Base-by-base conservation (phyloP, 1,284 basidiomycete species). In the Microbotryomycetes sp. region DNA sequence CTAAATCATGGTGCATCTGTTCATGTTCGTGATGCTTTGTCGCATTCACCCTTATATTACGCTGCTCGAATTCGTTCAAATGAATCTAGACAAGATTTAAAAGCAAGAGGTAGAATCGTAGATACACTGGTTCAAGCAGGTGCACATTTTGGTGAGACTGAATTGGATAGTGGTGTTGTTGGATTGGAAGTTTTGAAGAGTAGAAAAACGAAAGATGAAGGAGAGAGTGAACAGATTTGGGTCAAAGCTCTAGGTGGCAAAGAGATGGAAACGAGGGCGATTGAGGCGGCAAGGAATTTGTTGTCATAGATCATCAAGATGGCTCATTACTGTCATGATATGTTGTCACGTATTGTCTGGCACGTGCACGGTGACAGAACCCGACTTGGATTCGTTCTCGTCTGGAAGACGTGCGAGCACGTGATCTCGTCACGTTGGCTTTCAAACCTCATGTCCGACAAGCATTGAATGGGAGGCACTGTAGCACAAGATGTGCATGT, bases 1-100 rank as follows among this genome's bases (percentile, higher is more conserved):
- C 79, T 96, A 32, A 79, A 83, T 62, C 83, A 83, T 1, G 92
- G 92, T 2, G 89, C 89, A 2, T 80, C 89, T n/a, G 91, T 96
- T 12, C 92, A 94, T 75, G 78, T 87, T 9, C 81, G 89, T 49
- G 88, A 92, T 71, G 74, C 76, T 3, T 78, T 88, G 47, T 89
- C 88, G 1, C 90, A 92, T 71, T 91, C 90, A 16, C 82, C 90
- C 6, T 62, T 79, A 25, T 79, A 72, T 65, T 73, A 76, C 60
- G 77, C 77, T 2, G 72, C 74, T 3, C 62, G 67, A 26, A 62
- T 70, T 28, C 66, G 65, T 1, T 71, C 73, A 54, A 14, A 50
- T 19, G 49, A 60, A 14, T 89, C 75, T 87, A 86, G 67, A 68
- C 83, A 73, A 23, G 42, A 60, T 47, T 64, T 32, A 3, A n/a